Conservation (phyloP, 129 eudicot species). For the Escallonia herrerae region DNA sequence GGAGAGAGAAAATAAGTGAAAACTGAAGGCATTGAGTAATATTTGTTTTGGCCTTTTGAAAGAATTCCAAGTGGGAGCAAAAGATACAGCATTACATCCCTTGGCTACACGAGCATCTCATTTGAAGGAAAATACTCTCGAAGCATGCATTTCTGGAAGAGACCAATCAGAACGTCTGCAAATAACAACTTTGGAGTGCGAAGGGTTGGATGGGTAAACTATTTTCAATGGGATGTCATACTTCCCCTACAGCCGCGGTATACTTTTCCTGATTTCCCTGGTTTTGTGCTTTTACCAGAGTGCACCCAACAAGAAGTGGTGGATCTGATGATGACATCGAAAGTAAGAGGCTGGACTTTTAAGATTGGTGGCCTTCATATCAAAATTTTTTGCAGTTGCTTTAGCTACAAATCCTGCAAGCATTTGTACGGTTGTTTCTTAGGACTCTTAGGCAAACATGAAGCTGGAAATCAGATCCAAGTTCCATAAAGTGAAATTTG, state of each 20-base stretch:
- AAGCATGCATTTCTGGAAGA: constrained; percentile 6
- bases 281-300: background rate
- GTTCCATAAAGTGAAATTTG: background rate
- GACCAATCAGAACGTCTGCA: constrained; percentile 11
- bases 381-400: background rate
- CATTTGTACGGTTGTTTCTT: background rate
- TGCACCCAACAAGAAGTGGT: background rate
- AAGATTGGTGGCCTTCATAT: background rate
- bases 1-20: background rate
- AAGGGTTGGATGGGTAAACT: constrained; percentile 14
- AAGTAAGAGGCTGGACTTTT: background rate
- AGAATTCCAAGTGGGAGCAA: background rate
- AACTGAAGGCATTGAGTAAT: background rate
- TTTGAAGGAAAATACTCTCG: constrained; percentile 5
- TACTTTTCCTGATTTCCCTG: background rate
- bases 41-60: background rate
- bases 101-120: constrained; percentile 3
- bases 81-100: constrained; percentile 4
- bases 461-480: background rate
- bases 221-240: background rate
- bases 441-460: background rate
- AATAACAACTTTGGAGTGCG: constrained; percentile 17
- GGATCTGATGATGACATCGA: background rate
- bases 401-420: background rate
- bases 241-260: background rate